A percentile compares a stretch with the other conserved stretches of the same genome.
Conservation (phyloP, 192 early-diverging fungal genomes). For the Coemansia erecta region DNA sequence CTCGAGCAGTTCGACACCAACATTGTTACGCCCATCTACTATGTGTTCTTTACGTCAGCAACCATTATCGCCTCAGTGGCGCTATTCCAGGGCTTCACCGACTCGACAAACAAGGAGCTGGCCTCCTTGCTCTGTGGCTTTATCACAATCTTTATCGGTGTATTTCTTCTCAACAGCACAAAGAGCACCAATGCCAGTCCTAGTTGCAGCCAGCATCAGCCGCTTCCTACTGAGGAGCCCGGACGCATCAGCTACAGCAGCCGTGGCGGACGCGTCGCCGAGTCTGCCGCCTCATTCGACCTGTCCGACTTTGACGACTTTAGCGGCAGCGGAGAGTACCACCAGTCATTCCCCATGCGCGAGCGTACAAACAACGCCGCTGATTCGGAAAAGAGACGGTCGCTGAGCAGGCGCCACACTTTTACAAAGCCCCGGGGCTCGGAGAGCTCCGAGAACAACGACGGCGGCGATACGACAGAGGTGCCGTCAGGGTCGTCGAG, state of each 20-base stretch:
- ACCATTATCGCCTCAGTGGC: conserved; percentile 88
- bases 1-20: conserved; percentile 91
- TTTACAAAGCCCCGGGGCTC: conserved; percentile 12
- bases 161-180: conserved; percentile 75
- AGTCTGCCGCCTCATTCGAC: conserved; percentile 31
- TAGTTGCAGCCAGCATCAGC: conserved; percentile 33
- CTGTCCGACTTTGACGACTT: conserved; percentile 45
- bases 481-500: conserved; percentile 39
- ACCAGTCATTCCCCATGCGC: conserved; percentile 49
- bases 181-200: conserved; percentile 17
- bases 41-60: conserved; percentile 93
- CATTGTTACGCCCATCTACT: conserved; percentile 88
- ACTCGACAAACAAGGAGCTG: conserved; percentile 68
- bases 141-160: conserved; percentile 89
- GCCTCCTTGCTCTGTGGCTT: conserved; percentile 86
- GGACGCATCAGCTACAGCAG: conserved; percentile 34
- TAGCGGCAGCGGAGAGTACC: conserved; percentile 11
- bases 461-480: conserved; percentile 30
- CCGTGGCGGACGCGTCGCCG: conserved; percentile 19
- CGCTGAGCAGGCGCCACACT: conserved; percentile 27
- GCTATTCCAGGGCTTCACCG: conserved; percentile 84
- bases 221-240: conserved; percentile 49
- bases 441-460: conserved; percentile 18
- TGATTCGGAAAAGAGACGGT: conserved; percentile 34
- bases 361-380: conserved; percentile 27